phyloP scores from a whole-genome alignment of 2,329 filamentous ascomycete species.

The Fusarium bulbicola region DNA sequence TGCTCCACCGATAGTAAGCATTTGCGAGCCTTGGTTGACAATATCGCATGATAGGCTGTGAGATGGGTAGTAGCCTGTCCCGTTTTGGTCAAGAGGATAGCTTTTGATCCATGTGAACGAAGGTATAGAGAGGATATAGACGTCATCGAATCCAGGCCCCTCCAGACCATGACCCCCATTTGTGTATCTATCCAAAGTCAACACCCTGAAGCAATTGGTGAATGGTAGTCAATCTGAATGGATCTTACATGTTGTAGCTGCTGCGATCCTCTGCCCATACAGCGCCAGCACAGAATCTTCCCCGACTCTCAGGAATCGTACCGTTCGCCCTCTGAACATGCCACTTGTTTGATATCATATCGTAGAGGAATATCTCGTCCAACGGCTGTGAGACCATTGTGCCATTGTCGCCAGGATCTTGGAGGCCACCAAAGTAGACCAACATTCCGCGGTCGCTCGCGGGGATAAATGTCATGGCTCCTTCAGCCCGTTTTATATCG shows the following conservation, averaged over 20 bases:
- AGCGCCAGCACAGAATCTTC: neutral
- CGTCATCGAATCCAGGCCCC: neutral
- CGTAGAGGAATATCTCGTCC: neutral
- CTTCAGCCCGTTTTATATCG: neutral
- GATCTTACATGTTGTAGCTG: neutral
- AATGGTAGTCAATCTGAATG: rapidly evolving
- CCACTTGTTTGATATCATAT: conserved; percentile 1
- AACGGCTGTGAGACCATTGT: neutral
- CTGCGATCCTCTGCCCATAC: neutral
- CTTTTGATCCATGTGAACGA: conserved; percentile 1
- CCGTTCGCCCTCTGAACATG: neutral
- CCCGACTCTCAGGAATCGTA: neutral
- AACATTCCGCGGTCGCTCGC: neutral
- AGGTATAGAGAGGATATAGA: neutral
- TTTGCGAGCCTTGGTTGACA: neutral
- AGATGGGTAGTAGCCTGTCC: neutral
- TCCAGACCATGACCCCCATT: neutral
- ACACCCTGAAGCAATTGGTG: rapidly evolving
- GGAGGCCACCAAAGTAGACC: neutral
- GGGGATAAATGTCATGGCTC: neutral
- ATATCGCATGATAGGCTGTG: neutral
- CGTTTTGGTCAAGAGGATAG: conserved; percentile 2
- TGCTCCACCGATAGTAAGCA: neutral
- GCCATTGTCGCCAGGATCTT: neutral
- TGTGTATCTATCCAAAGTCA: neutral